phyloP scores from a whole-genome alignment of 2,329 filamentous ascomycete genomes.

The Alternaria metachromatica region DNA sequence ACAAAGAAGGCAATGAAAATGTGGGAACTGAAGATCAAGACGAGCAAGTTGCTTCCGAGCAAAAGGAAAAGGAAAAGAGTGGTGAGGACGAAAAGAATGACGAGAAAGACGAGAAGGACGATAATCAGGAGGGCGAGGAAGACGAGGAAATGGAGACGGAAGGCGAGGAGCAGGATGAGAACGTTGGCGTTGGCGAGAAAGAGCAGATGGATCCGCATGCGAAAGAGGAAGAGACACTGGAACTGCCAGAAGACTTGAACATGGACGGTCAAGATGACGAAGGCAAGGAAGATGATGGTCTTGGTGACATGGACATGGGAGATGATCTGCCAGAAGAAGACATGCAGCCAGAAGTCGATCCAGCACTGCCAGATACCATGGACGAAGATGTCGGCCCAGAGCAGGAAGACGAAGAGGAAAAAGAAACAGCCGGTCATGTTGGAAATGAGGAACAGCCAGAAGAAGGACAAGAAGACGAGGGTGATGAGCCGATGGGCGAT shows the following conservation, averaged over 20 bases:
- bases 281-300: constrained; percentile 58
- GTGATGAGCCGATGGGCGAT: constrained; percentile 56
- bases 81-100: constrained; percentile 68
- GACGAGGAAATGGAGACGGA: constrained; percentile 59
- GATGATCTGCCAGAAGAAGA: constrained; percentile 45
- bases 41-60: constrained; percentile 55
- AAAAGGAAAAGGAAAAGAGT: constrained; percentile 58
- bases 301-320: constrained; percentile 46
- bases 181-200: constrained; percentile 69
- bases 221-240: constrained; percentile 80
- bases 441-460: constrained; percentile 53
- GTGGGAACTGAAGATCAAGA: constrained; percentile 58
- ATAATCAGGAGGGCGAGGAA: constrained; percentile 66
- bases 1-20: constrained; percentile 72
- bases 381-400: constrained; percentile 45
- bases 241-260: constrained; percentile 87
- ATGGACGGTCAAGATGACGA: constrained; percentile 71
- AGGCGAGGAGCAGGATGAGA: constrained; percentile 67
- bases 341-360: constrained; percentile 40
- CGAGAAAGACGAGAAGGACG: constrained; percentile 63
- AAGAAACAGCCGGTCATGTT: constrained; percentile 43
- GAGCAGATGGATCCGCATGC: constrained; percentile 76
- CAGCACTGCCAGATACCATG: constrained; percentile 37
- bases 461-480: constrained; percentile 55
- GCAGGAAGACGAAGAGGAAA: constrained; percentile 43